Percentiles rank a stretch among this genome's conserved stretches.
Evolutionary conservation across 495 filamentous ascomycete genomes (phyloP).

Genomic region (Viridothelium virens): DNA sequence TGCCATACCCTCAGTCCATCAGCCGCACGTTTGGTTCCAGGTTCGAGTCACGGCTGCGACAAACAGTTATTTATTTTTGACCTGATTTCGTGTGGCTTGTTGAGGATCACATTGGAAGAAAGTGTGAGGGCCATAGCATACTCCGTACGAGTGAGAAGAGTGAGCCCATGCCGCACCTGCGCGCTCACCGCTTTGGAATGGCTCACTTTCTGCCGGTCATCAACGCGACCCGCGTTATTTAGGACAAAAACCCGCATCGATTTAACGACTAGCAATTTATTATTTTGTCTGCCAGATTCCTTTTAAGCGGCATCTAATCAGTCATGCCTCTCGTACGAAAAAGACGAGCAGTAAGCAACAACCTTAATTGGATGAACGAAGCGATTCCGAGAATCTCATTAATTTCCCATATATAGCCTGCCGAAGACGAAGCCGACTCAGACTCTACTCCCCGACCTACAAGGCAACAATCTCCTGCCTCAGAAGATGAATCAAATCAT

Average conservation of each 20-base stretch:
- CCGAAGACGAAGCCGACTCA: background rate
- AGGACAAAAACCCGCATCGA: background rate
- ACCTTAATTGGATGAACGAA: background rate
- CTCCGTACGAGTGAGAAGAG: no score
- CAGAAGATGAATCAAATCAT: background rate
- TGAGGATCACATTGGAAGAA: no score
- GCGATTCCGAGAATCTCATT: background rate
- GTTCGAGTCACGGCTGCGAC: no score
- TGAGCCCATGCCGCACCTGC: no score
- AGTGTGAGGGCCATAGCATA: no score
- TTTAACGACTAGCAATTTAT: background rate
- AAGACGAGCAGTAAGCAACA: background rate
- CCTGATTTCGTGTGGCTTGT: no score
- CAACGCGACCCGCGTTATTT: background rate
- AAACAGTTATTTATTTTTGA: no score
- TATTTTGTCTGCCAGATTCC: no score
- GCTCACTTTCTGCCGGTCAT: background rate
- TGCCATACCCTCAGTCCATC: no score
- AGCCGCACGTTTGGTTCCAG: no score
- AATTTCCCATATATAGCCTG: background rate
- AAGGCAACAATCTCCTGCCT: background rate
- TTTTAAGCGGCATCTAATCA: background rate
- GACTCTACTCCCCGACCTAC: background rate
- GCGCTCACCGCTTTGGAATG: no score
- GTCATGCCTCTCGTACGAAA: slow-evolving; percentile 1